Evolutionary conservation across 441 rosid species (phyloP), one percentile per base, ranked within the genome.

Genomic region (Mallotus japonicus): DNA sequence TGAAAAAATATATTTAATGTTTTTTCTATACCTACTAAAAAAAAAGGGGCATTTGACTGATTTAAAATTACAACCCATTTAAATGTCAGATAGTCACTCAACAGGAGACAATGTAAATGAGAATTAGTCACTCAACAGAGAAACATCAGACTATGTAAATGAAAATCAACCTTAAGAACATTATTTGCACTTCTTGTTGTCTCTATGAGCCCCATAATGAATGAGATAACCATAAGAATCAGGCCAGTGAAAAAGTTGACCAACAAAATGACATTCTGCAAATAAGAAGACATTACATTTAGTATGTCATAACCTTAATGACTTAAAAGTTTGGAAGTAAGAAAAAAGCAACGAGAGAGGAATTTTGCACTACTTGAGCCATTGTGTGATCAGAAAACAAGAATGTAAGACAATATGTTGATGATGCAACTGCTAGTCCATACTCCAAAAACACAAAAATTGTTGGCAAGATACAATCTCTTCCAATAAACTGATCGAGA

Each of bases 381-480:
- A 95, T 84, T 67, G 90, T 85, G 83, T 95, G 98, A 74, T 95
- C 99, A 61, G 81, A 84, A 85, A 95, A 95, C 88, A 91, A 88
- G 87, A 91, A 95, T 19, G 99, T 90, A 72, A 95, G 92, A 84
- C 99, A 92, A 76, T 95, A 95, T n/a, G 99, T 95, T 71, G 96
- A 92, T 67, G 99, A 89, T 75, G 99, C 98, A 78, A 91, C 81
- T 64, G 99, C 96, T 80, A 90, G 82, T 67, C 99, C 98, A 86
- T 88, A 95, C 83, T 83, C 98, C 84, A 95, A 62, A 78, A 95
- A 85, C 86, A 95, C 77, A 73, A 95, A 77, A 75, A 92, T 67
- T 44, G 96, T 91, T 42, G 96, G 88, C 70, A 91, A 79, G 73
- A 95, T 71, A 79, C 89, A 82, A 77, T 80, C 88, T 56, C 80